A percentile compares a stretch with the other conserved stretches of the same genome.
phyloP scores from a whole-genome alignment of 2,329 filamentous ascomycete genomes.

The Alternaria alternata region DNA sequence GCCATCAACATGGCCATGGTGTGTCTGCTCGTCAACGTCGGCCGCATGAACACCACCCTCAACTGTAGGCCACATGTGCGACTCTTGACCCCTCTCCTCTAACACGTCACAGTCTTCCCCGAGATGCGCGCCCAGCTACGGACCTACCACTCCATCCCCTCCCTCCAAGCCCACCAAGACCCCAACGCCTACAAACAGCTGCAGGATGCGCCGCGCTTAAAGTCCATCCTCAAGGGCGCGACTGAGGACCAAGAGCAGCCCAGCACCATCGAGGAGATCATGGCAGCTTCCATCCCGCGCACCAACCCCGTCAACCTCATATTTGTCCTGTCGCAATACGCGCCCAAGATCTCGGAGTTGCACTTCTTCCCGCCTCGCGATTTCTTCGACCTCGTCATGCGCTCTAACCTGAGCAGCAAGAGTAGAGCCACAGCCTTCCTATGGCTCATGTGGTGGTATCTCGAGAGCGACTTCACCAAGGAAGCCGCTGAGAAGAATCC shows the following conservation, averaged over 20 bases:
- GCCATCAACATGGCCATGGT: slow-evolving; percentile 99
- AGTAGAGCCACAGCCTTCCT: slow-evolving; percentile 89
- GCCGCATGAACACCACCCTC: slow-evolving; percentile 97
- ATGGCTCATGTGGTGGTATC: slow-evolving; percentile 99
- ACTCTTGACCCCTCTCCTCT: not conserved
- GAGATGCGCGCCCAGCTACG: slow-evolving; percentile 98
- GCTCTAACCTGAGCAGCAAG: slow-evolving; percentile 78
- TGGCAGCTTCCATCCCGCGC: slow-evolving; percentile 70
- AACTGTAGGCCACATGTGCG: slow-evolving; percentile 73
- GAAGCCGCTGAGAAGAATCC: slow-evolving; percentile 90
- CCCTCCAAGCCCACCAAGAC: slow-evolving; percentile 92
- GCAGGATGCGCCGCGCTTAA: slow-evolving; percentile 93
- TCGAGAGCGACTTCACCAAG: slow-evolving; percentile 92
- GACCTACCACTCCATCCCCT: slow-evolving; percentile 98
- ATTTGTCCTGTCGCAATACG: slow-evolving; percentile 90
- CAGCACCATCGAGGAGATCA: slow-evolving; percentile 82
- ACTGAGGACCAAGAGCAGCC: slow-evolving; percentile 92
- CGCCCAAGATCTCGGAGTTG: slow-evolving; percentile 88
- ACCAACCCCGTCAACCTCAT: slow-evolving; percentile 98
- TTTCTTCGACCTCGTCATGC: slow-evolving; percentile 97
- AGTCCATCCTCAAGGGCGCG: slow-evolving; percentile 96
- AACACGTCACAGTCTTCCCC: slow-evolving; percentile 77
- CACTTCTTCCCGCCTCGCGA: slow-evolving; percentile 87
- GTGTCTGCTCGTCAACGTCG: slow-evolving; percentile 94
- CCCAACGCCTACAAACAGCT: slow-evolving; percentile 97